A percentile compares a stretch with the other conserved stretches of the same genome.
phyloP scores from a whole-genome alignment of 2,329 filamentous ascomycete species.

The Botrytis sinoallii region DNA sequence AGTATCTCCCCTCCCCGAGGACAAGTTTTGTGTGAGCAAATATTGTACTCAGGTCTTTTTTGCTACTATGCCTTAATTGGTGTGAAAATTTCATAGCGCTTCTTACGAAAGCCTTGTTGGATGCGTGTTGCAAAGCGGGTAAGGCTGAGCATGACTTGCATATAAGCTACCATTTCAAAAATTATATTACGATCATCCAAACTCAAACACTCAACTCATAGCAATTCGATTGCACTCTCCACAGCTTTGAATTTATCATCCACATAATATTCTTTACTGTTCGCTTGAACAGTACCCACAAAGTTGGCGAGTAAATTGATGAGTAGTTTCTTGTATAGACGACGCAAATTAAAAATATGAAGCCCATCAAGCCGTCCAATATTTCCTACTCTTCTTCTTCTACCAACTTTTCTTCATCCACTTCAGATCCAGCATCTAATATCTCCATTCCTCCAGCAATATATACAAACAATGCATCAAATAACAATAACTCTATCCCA shows the following conservation, averaged over 20 bases:
- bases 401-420: neutral
- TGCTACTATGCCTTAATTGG: neutral
- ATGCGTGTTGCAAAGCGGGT: neutral
- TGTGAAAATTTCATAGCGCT: neutral
- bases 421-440: neutral
- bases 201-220: neutral
- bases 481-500: neutral
- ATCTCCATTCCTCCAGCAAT: neutral
- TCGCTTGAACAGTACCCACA: neutral
- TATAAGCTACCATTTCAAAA: constrained; percentile 2
- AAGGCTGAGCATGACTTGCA: neutral
- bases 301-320: constrained; percentile 4
- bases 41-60: neutral
- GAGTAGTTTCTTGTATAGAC: neutral
- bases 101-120: neutral
- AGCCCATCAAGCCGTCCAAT: neutral
- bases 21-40: neutral
- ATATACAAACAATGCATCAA: neutral
- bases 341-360: neutral
- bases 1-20: constrained; percentile 7
- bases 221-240: neutral
- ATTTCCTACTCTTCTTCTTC: neutral
- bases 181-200: neutral
- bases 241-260: neutral
- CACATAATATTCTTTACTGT: neutral